Percentiles rank a stretch among this genome's conserved stretches.
phyloP scores from a whole-genome alignment of 306 rosid genomes.

The Morella rubra region DNA sequence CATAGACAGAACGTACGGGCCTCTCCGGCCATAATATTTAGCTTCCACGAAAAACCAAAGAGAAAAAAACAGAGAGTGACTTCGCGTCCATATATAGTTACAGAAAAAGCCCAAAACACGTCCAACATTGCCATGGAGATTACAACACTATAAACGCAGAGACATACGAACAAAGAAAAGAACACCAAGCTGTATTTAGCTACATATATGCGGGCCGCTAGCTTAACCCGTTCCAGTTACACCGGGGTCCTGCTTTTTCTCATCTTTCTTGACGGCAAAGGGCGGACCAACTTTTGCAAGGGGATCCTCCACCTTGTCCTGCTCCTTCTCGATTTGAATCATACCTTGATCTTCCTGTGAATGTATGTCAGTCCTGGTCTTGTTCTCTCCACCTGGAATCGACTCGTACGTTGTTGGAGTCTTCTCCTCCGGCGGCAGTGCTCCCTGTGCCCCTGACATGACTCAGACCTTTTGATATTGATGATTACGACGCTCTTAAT shows the following conservation, averaged over 20 bases:
- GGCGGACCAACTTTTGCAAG: conserved; percentile 81
- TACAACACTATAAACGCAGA: no score
- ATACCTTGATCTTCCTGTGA: conserved; percentile 66
- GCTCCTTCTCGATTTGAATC: conserved; percentile 68
- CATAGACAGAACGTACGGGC: no score
- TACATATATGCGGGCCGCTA: not conserved
- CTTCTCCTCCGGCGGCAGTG: conserved; percentile 57
- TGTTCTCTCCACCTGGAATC: conserved; percentile 62
- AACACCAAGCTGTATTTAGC: not conserved
- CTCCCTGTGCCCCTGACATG: conserved; percentile 92
- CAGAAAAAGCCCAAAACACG: no score
- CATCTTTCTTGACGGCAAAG: conserved; percentile 64
- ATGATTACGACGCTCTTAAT: no score
- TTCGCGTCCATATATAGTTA: no score
- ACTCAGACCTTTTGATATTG: no score
- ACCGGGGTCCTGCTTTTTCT: conserved; percentile 64
- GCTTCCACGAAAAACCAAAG: no score
- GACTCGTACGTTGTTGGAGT: conserved; percentile 73
- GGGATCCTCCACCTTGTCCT: conserved; percentile 62
- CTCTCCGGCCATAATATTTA: no score
- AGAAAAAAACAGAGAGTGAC: no score
- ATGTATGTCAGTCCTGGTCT: conserved; percentile 50
- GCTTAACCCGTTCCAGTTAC: conserved; percentile 65
- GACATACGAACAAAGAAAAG: no score
- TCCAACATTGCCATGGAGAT: no score